Evolutionary conservation across 768 basidiomycete species (phyloP).

Genomic region (Naganishia vishniacii): DNA sequence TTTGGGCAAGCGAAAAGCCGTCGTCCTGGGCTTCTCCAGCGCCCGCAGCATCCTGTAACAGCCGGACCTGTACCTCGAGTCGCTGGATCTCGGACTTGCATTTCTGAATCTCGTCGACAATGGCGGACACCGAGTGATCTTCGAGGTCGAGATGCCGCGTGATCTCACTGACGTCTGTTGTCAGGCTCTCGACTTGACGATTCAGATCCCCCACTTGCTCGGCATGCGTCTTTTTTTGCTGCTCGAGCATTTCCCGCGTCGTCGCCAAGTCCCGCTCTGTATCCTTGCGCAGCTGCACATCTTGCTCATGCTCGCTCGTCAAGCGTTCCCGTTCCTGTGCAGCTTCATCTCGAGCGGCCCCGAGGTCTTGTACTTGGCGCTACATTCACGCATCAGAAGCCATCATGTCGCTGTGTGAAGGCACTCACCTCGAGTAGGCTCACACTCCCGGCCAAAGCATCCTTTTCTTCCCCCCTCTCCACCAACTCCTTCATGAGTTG

Average conservation of each 20-base stretch:
- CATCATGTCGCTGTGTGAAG: background rate
- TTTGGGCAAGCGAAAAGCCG: slow-evolving; percentile 1
- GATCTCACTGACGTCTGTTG: background rate
- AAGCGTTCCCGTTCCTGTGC: slow-evolving; percentile 10
- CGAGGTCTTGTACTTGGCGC: slow-evolving; percentile 8
- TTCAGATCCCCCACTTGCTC: slow-evolving; percentile 1
- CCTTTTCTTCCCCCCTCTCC: slow-evolving; percentile 33
- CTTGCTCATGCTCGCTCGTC: slow-evolving; percentile 1
- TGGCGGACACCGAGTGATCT: background rate
- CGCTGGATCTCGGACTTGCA: slow-evolving; percentile 17
- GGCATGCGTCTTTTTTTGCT: slow-evolving; percentile 9
- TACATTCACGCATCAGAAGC: slow-evolving; percentile 1
- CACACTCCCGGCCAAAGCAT: slow-evolving; percentile 18
- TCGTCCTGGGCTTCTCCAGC: background rate
- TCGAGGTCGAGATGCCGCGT: slow-evolving; percentile 8
- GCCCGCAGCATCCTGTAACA: background rate
- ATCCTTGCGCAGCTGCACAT: background rate
- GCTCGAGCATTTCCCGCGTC: slow-evolving; percentile 3
- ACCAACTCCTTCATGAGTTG: slow-evolving; percentile 44
- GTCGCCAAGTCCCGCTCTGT: slow-evolving; percentile 9
- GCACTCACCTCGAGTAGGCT: slow-evolving; percentile 26
- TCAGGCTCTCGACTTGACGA: background rate
- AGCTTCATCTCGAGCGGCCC: background rate
- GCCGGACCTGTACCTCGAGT: background rate
- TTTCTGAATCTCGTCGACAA: slow-evolving; percentile 1